Percentiles rank a stretch among this genome's conserved stretches.
phyloP scores from a whole-genome alignment of 1,139 yeast genomes.

The Groenewaldozyma auringiensis region DNA sequence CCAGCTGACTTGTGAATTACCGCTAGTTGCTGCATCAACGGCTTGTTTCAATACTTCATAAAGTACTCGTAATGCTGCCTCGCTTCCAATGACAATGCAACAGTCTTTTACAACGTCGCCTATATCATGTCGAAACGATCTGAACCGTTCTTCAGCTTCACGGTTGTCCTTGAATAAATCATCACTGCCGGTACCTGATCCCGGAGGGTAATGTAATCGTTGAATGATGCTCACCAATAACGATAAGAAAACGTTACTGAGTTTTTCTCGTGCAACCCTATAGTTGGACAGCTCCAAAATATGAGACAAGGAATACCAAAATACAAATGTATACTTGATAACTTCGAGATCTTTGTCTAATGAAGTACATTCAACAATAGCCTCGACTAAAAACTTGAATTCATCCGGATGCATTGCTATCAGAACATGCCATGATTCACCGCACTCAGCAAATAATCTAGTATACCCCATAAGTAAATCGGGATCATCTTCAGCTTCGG shows the following conservation, averaged over 20 bases:
- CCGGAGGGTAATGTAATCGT: slow-evolving; percentile 70
- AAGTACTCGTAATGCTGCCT: slow-evolving; percentile 57
- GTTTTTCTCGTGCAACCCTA: slow-evolving; percentile 48
- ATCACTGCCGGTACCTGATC: slow-evolving; percentile 30
- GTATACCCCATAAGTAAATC: slow-evolving; percentile 69
- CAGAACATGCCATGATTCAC: slow-evolving; percentile 90
- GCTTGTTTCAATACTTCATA: slow-evolving; percentile 44
- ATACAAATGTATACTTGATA: slow-evolving; percentile 82
- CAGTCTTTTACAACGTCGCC: slow-evolving; percentile 95
- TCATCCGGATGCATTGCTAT: slow-evolving; percentile 66
- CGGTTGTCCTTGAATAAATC: slow-evolving; percentile 51
- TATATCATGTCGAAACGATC: slow-evolving; percentile 91
- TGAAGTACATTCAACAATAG: slow-evolving; percentile 54
- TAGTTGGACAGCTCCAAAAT: slow-evolving; percentile 56
- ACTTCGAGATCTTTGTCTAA: slow-evolving; percentile 78
- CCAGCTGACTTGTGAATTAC: slow-evolving; percentile 43
- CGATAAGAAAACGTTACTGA: slow-evolving; percentile 53
- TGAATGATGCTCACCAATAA: slow-evolving; percentile 60
- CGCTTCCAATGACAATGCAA: slow-evolving; percentile 80
- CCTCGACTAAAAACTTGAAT: slow-evolving; percentile 70
- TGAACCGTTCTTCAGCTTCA: slow-evolving; percentile 88
- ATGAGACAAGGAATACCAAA: slow-evolving; percentile 82
- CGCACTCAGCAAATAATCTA: slow-evolving; percentile 81
- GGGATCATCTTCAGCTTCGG: slow-evolving; percentile 48
- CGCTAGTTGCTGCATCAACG: slow-evolving; percentile 23